These are phyloP conservation scores for Tylopilus felleus DNA, from an alignment of 768 basidiomycete genomes.

Conservation along the genomic window DNA sequence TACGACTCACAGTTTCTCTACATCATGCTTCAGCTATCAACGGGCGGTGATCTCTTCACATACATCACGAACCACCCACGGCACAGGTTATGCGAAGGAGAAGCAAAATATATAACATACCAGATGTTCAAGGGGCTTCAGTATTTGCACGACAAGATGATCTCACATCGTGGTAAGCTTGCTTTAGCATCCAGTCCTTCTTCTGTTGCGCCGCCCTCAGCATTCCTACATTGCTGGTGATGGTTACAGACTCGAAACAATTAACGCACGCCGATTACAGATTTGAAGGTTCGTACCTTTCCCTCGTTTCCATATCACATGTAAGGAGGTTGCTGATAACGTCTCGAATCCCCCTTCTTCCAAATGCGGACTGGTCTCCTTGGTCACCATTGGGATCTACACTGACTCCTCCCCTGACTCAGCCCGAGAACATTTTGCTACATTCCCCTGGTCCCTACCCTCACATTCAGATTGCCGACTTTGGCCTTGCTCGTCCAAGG, in stretches of 20 bases:
- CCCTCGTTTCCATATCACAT: neutral
- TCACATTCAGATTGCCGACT: slow-evolving; percentile 81
- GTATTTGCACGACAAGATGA: slow-evolving; percentile 67
- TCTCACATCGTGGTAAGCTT: slow-evolving; percentile 73
- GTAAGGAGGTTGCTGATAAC: neutral
- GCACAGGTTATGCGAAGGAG: slow-evolving; percentile 65
- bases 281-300: slow-evolving; percentile 52
- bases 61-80: slow-evolving; percentile 67
- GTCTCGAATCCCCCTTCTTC: neutral
- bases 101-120: slow-evolving; percentile 81
- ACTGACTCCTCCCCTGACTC: neutral
- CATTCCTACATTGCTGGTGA: neutral
- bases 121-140: slow-evolving; percentile 69
- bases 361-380: neutral
- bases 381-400: neutral
- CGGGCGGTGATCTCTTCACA: slow-evolving; percentile 85
- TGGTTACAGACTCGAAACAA: neutral
- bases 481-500: slow-evolving; percentile 76
- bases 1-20: slow-evolving; percentile 64
- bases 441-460: slow-evolving; percentile 81
- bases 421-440: slow-evolving; percentile 85
- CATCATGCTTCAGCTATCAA: slow-evolving; percentile 82
- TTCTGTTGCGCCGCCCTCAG: neutral
- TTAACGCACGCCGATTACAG: slow-evolving; percentile 32
- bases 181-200: neutral